Evolutionary conservation across 148 eudicot genomes (phyloP), one percentile per base, ranked within the genome.

Genomic region (Camellia lanceoleosa): DNA sequence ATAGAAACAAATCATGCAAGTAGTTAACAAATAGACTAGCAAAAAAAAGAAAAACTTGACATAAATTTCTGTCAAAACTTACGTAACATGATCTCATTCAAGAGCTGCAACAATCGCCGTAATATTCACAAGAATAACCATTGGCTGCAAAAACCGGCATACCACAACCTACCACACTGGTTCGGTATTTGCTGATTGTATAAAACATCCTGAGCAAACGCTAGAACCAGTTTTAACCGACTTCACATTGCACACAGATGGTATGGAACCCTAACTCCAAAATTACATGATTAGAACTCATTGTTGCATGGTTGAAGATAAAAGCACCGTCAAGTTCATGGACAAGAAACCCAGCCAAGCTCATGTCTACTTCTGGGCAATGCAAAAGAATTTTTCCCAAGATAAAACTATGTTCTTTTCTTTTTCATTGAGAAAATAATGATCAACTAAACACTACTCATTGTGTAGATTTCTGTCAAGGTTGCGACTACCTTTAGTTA

Each of bases 41-140:
- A 41, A 15, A 15, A 11, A 68, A 19, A 5, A n/a, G 52, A 19
- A 43, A 42, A 43, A 30, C 38, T 30, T 30, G 38, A 15, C 46
- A 67, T 16, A 67, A 67, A 67, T 67, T 42, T 41, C 46, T 41
- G 14, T 30, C 38, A 30, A 1, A 30, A 30, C 38, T 30, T 30
- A 30, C 38, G 1, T 30, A 30, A 30, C 38, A 49, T 4, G 52
- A 5, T 49, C 52, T 18, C 46, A 68, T 68, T n/a, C 51, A 14
- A 68, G 49, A 13, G 71, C 49, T 5, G 13, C 71, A 68, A 5
- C 2, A 3, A 51, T 44, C 20, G 38, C 10, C 0, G 73, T 46
- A 70, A 70, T 70, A 70, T 70, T 47, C 56, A 70, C 73, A 9
- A 46, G 23, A 70, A 70, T 14, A 70, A 70, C 47, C 73, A 46